These are phyloP conservation scores for Cordyceps fumosorosea DNA, from an alignment of 2,329 filamentous ascomycete species.

Conservation along the genomic window DNA sequence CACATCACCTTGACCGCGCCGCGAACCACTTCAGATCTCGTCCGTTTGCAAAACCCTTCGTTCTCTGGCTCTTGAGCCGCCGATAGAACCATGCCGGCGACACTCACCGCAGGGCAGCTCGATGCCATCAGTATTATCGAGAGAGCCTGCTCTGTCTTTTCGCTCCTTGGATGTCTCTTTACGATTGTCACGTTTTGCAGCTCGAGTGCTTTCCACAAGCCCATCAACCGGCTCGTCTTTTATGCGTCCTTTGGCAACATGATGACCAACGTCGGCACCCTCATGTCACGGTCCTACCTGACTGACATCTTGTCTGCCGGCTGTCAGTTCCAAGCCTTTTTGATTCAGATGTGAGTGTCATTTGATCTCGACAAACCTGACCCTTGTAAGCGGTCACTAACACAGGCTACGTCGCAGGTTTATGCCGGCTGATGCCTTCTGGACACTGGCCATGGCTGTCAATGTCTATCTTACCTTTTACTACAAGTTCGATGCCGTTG, in stretches of 20 bases:
- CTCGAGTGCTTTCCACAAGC: constrained; percentile 70
- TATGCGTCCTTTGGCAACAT: constrained; percentile 79
- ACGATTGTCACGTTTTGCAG: constrained; percentile 64
- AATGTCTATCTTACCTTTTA: constrained; percentile 83
- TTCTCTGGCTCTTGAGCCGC: background rate
- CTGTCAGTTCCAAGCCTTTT: constrained; percentile 68
- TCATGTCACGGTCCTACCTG: constrained; percentile 62
- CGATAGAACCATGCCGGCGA: background rate
- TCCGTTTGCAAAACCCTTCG: background rate
- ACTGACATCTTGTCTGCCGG: constrained; percentile 39
- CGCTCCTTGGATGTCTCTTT: constrained; percentile 62
- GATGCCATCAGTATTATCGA: constrained; percentile 56
- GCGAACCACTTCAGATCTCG: background rate
- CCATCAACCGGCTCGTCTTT: constrained; percentile 81
- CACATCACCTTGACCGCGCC: background rate
- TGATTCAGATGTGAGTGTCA: constrained; percentile 69
- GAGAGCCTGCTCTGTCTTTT: constrained; percentile 62
- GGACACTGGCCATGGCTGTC: constrained; percentile 75
- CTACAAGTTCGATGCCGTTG: constrained; percentile 58
- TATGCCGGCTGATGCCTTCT: constrained; percentile 67
- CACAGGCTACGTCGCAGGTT: constrained; percentile 49
- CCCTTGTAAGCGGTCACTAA: background rate
- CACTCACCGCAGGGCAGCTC: constrained; percentile 32
- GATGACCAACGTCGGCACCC: constrained; percentile 66
- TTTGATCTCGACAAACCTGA: background rate